Conservation (phyloP, 2,329 filamentous ascomycete genomes). For the Sporothrix mexicana region DNA sequence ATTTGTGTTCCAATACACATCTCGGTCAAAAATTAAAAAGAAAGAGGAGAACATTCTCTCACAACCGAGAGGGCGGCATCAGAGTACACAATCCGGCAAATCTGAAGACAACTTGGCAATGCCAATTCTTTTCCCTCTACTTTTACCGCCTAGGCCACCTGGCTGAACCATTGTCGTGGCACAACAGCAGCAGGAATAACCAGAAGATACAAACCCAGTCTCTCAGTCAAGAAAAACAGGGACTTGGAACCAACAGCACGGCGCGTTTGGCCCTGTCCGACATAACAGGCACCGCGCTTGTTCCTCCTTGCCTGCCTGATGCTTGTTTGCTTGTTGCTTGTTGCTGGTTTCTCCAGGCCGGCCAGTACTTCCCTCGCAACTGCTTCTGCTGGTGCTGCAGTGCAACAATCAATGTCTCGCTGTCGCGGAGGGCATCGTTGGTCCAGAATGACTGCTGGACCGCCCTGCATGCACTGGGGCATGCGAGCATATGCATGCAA, state of each 20-base stretch:
- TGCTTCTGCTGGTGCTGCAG: not conserved
- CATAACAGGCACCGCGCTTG: slow-evolving; percentile 11
- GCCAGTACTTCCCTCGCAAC: not conserved
- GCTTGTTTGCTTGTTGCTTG: too few species aligned
- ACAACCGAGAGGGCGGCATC: slow-evolving; percentile 6
- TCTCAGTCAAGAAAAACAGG: not conserved
- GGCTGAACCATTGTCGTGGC: not conserved
- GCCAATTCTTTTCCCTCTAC: not conserved
- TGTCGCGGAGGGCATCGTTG: not conserved
- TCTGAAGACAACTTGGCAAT: not conserved
- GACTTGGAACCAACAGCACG: slow-evolving; percentile 3
- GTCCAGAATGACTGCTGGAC: slow-evolving; percentile 7
- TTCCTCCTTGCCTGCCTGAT: not conserved
- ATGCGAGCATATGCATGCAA: not conserved
- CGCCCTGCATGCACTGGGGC: slow-evolving; percentile 9
- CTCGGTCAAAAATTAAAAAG: not conserved
- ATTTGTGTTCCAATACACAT: not conserved
- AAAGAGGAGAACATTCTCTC: not conserved
- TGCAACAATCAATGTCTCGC: not conserved
- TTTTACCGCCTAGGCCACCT: not conserved
- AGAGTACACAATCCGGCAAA: slow-evolving; percentile 8
- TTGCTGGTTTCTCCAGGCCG: too few species aligned
- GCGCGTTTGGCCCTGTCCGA: not conserved
- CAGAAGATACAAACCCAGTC: not conserved
- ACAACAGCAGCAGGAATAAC: not conserved